Base-by-base conservation (phyloP, 164 flowering plant species). In the Pachysandra terminalis region DNA sequence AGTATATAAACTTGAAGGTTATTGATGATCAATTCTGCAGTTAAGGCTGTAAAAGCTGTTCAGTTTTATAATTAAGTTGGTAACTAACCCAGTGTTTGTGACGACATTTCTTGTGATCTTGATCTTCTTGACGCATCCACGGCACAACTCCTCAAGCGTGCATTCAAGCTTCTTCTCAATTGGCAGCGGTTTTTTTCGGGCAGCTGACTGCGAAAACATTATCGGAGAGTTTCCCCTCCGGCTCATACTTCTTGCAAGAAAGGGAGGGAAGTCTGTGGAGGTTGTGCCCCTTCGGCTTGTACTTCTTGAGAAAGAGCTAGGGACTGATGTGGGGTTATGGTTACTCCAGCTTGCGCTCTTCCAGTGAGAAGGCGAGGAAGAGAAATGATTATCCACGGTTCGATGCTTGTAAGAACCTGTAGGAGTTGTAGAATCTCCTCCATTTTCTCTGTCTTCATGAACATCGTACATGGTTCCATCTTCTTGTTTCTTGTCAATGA, bases 111-210 rank as follows among this genome's bases (percentile, higher is more conserved):
- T 74, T 4, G 73, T 74, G 22, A 78, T 69, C 63, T 68, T 74
- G 21, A 78, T 68, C 63, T 74, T 72, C 71, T 74, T 72, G 35
- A 68, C 75, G 63, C 81, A 74, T 21, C 81, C 81, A 23, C 60
- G 68, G n/a, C n/a, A n/a, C n/a, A n/a, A n/a, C n/a, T n/a, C n/a
- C n/a, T n/a, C n/a, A n/a, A n/a, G n/a, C n/a, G n/a, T n/a, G n/a
- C n/a, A n/a, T n/a, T n/a, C n/a, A n/a, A n/a, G n/a, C n/a, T n/a
- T n/a, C n/a, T n/a, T 61, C 64, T 78, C 75, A 12, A 68, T 61
- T 0, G 75, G 71, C 52, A 40, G 69, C 4, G 81, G 75, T 21
- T 49, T 67, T 28, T 54, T 68, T 49, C 53, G 19, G 8, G 51
- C 52, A 0, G n/a, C n/a, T n/a, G 78, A 70, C 8, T 67, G 71